Conservation (phyloP, 495 filamentous ascomycete species). For the Bathelium albidoporum region DNA sequence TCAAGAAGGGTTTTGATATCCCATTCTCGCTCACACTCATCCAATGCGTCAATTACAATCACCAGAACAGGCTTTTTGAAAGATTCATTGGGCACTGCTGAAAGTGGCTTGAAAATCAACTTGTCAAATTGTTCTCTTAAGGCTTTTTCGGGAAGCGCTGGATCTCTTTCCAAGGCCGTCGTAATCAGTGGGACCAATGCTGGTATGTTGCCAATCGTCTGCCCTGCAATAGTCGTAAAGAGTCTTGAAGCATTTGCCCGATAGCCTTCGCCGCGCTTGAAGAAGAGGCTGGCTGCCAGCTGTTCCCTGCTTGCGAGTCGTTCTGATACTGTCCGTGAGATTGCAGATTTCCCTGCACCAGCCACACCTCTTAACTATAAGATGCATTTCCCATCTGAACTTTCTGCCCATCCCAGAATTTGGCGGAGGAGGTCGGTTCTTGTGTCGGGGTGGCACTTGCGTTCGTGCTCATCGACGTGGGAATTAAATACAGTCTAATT, state of each 20-base stretch:
- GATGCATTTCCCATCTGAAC: slow-evolving; percentile 13
- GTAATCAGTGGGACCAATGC: slow-evolving; percentile 1
- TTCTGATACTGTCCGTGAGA: slow-evolving; percentile 20
- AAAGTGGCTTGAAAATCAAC: slow-evolving; percentile 5
- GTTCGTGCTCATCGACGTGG: slow-evolving; percentile 12
- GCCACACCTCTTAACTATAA: slow-evolving; percentile 29
- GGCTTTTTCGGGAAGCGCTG: slow-evolving; percentile 14
- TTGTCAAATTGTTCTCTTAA: slow-evolving; percentile 7
- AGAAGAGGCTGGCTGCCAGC: slow-evolving; percentile 24
- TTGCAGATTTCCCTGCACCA: slow-evolving; percentile 26
- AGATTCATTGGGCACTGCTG: not conserved
- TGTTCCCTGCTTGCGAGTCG: not conserved
- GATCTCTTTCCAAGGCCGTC: slow-evolving; percentile 13
- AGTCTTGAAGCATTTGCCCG: slow-evolving; percentile 14
- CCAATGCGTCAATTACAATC: slow-evolving; percentile 5
- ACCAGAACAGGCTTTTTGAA: not conserved
- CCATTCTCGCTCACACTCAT: slow-evolving; percentile 7
- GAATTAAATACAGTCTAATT: slow-evolving; percentile 16
- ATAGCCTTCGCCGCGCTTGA: slow-evolving; percentile 17
- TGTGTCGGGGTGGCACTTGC: slow-evolving; percentile 18
- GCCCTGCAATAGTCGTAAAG: slow-evolving; percentile 18
- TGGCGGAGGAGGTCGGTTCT: slow-evolving; percentile 19
- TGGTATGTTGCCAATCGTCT: slow-evolving; percentile 13
- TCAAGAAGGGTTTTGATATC: not conserved
- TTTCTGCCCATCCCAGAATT: slow-evolving; percentile 19